Conservation (phyloP, 2,329 filamentous ascomycete species). For the Tympanopsis confertula region DNA sequence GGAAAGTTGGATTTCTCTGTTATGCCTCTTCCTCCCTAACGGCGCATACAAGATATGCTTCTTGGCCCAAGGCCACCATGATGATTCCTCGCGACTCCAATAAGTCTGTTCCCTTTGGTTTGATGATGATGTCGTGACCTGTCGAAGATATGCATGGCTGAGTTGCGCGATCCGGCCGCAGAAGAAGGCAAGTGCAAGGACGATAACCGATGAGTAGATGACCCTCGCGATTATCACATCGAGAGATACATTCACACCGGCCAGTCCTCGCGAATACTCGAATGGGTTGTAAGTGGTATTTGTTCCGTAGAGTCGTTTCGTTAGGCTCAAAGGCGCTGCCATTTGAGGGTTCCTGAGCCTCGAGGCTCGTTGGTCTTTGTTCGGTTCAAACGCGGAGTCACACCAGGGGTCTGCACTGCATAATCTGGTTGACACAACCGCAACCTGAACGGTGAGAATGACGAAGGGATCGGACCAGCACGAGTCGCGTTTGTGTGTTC, state of each 20-base stretch:
- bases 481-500: too few species aligned
- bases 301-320: slow-evolving; percentile 10
- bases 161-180: slow-evolving; percentile 26
- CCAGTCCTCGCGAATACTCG: slow-evolving; percentile 23
- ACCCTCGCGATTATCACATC: slow-evolving; percentile 24
- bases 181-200: slow-evolving; percentile 21
- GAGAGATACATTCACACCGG: slow-evolving; percentile 22
- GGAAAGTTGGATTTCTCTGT: slow-evolving; percentile 20
- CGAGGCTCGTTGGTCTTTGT: too few species aligned
- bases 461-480: too few species aligned
- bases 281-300: slow-evolving; percentile 23
- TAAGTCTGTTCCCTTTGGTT: slow-evolving; percentile 24
- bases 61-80: slow-evolving; percentile 23
- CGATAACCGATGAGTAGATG: slow-evolving; percentile 20
- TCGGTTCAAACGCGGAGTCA: too few species aligned
- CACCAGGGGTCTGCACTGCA: too few species aligned
- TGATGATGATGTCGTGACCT: slow-evolving; percentile 23
- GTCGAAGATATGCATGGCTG: slow-evolving; percentile 28
- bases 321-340: slow-evolving; percentile 5
- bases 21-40: slow-evolving; percentile 21
- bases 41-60: slow-evolving; percentile 30
- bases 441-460: too few species aligned
- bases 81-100: slow-evolving; percentile 27
- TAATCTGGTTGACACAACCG: too few species aligned
- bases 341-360: too few species aligned